phyloP scores from a whole-genome alignment of 257 asterid genomes.

The Solanum chmielewskii region DNA sequence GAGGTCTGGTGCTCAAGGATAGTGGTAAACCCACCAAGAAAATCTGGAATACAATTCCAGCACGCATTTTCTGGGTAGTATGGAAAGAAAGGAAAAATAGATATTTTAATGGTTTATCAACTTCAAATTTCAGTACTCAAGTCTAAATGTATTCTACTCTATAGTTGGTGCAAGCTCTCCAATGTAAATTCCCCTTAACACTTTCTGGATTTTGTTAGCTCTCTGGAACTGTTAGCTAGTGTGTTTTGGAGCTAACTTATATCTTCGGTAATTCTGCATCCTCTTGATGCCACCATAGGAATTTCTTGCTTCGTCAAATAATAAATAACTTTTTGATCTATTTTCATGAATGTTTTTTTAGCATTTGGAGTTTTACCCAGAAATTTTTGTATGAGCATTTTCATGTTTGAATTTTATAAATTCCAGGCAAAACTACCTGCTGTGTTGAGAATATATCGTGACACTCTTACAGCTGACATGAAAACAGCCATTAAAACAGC shows the following conservation, averaged over 20 bases:
- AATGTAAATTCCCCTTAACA: background rate
- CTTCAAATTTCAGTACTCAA: background rate
- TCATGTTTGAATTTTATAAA: background rate
- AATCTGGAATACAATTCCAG: background rate
- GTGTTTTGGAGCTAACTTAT: background rate
- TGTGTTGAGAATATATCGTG: conserved; percentile 87
- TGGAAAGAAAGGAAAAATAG: background rate
- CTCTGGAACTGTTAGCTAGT: background rate
- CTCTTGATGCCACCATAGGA: background rate
- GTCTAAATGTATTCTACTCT: background rate
- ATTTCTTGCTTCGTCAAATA: background rate
- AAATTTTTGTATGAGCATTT: background rate
- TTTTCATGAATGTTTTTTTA: background rate
- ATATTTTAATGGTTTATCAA: background rate
- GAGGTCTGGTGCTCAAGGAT: background rate
- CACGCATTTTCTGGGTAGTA: background rate
- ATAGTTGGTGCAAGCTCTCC: background rate
- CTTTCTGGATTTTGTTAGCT: background rate
- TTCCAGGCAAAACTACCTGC: conserved; percentile 92
- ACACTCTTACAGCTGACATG: conserved; percentile 82
- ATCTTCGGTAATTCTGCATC: background rate
- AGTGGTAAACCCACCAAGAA: background rate
- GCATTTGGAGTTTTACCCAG: background rate
- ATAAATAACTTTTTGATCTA: background rate
- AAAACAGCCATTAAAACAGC: conserved; percentile 75